Evolutionary conservation across 768 basidiomycete species (phyloP).

Genomic region (Tricholoma furcatifolium): DNA sequence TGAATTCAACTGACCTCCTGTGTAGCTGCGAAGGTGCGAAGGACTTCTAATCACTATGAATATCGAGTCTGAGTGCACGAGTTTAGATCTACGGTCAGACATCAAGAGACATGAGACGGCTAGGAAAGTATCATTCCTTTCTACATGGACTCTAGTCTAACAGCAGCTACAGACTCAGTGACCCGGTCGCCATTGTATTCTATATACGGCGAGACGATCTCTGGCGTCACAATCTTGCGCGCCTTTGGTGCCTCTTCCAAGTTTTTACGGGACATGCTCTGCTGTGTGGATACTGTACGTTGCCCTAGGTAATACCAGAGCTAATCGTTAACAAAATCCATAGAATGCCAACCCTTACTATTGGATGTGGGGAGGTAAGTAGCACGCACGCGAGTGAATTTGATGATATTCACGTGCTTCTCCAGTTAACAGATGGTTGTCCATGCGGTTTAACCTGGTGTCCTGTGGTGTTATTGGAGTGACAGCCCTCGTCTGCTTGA

Average conservation of each 20-base stretch:
- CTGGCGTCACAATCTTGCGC: slow-evolving; percentile 52
- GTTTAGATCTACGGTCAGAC: slow-evolving; percentile 63
- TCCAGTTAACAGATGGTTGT: slow-evolving; percentile 87
- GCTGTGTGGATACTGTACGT: slow-evolving; percentile 76
- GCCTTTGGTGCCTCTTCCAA: slow-evolving; percentile 89
- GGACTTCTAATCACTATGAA: neutral
- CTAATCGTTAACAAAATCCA: neutral
- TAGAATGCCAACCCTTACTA: slow-evolving; percentile 72
- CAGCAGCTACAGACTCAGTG: slow-evolving; percentile 26
- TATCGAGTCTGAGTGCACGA: slow-evolving; percentile 1
- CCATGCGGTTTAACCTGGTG: slow-evolving; percentile 82
- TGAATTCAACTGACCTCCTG: neutral
- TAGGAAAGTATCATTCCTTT: slow-evolving; percentile 43
- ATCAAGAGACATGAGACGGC: slow-evolving; percentile 79
- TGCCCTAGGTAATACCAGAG: neutral
- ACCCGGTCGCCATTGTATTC: slow-evolving; percentile 42
- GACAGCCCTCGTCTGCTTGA: slow-evolving; percentile 64
- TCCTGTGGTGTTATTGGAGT: slow-evolving; percentile 72
- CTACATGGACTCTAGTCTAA: neutral
- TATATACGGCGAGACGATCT: slow-evolving; percentile 44
- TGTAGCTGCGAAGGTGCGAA: slow-evolving; percentile 36
- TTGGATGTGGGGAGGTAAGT: slow-evolving; percentile 87
- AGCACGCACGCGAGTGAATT: neutral
- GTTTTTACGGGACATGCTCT: slow-evolving; percentile 81
- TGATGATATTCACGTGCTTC: neutral